Conservation (phyloP, 257 asterid genomes). For the Nicotiana benthamiana region DNA sequence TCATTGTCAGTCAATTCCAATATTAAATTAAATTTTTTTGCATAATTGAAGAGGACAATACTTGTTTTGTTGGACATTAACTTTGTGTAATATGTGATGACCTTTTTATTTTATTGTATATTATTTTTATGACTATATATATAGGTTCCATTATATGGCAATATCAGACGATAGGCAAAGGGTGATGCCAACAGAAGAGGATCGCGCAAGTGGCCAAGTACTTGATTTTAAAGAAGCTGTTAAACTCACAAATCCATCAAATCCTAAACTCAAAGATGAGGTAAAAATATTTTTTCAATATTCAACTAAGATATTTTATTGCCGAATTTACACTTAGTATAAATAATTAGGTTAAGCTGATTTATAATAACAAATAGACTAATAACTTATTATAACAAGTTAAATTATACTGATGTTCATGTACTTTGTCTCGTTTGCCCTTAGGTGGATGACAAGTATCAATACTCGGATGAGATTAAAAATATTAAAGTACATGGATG, state of each 20-base stretch:
- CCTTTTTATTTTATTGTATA: not conserved
- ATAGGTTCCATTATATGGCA: conserved; percentile 54
- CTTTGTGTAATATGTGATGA: not conserved
- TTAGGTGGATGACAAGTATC: conserved; percentile 71
- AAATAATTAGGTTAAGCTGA: not conserved
- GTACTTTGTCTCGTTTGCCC: not conserved
- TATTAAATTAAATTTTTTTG: too few relatives aligned
- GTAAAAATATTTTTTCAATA: not conserved
- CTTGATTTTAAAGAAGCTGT: conserved; percentile 52
- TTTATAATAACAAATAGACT: not conserved
- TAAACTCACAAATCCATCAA: conserved; percentile 27
- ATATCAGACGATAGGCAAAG: conserved; percentile 50
- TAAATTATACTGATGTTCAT: too few relatives aligned
- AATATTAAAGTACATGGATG: conserved; percentile 63
- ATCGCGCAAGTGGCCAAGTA: conserved; percentile 25
- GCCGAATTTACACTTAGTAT: not conserved
- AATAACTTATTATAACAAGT: not conserved
- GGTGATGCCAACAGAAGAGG: conserved; percentile 38
- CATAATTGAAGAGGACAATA: not conserved
- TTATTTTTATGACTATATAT: not conserved
- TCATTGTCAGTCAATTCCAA: too few relatives aligned
- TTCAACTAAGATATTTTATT: not conserved
- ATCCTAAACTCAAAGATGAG: conserved; percentile 31
- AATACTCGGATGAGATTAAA: conserved; percentile 45
- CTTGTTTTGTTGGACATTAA: not conserved